Evolutionary conservation across 306 rosid species (phyloP).

Genomic region (Canavalia gladiata): DNA sequence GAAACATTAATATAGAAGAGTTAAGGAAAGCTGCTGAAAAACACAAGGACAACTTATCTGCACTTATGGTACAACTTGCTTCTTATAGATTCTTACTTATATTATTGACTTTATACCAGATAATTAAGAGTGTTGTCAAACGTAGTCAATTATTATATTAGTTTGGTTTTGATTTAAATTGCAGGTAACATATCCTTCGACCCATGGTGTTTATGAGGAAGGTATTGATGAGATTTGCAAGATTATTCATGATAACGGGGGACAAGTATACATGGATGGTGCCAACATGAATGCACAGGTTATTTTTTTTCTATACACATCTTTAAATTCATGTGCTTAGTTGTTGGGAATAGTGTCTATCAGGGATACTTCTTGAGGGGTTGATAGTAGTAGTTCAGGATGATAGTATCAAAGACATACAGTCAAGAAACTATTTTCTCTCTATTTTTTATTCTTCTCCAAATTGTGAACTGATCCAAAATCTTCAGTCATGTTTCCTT

Average conservation of each 20-base stretch:
- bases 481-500: constrained; percentile 5
- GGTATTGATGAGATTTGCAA: constrained; percentile 98
- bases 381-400: not conserved
- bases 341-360: not conserved
- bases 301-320: constrained; percentile 47
- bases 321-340: constrained; percentile 26
- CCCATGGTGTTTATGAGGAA: constrained; percentile 98
- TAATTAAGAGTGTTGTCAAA: constrained; percentile 27
- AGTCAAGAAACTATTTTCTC: constrained; percentile 27
- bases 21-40: constrained; percentile 95
- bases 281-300: constrained; percentile 99
- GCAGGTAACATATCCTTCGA: constrained; percentile 98
- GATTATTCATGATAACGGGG: constrained; percentile 98
- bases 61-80: constrained; percentile 77
- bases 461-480: constrained; percentile 19
- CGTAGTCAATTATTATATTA: not conserved
- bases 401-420: constrained; percentile 21
- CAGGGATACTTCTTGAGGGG: too few relatives aligned
- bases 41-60: constrained; percentile 83
- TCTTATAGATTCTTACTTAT: constrained; percentile 32
- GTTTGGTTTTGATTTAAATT: constrained; percentile 54
- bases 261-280: constrained; percentile 99
- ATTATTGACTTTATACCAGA: not conserved
- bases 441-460: constrained; percentile 3
- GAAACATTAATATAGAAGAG: constrained; percentile 91